Base-by-base conservation (phyloP, 148 eudicot species). In the Pouteria glomerata region DNA sequence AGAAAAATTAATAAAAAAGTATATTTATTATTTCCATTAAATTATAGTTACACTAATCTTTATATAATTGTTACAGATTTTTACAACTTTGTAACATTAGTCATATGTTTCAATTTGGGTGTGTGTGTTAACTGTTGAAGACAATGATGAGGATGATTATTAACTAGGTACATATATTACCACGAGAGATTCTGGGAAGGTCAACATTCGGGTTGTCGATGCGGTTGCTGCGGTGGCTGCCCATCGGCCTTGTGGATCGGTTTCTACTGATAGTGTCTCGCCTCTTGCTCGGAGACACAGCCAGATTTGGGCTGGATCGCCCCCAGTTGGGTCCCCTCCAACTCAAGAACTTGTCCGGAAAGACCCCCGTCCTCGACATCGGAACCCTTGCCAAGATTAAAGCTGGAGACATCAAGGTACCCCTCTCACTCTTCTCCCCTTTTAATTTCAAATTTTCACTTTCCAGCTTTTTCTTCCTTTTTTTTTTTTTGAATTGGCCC, bases 161-260 rank as follows among this genome's bases (percentile, higher is more conserved):
- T 13, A 48, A 44, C 62, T 48, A 89, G 94, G 94, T 87, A 50
- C 94, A 89, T 39, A 70, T 89, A 47, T 75, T 89, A 58, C 94
- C 94, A 12, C 76, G 88, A 73, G 91, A 89, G 73, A 89, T 89
- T 90, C 76, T 89, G 3, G 94, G 94, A 57, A 77, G 78, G 74
- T 89, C 94, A 63, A 89, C 94, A 57, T 89, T 89, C 27, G 94
- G 94, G 71, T 70, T 89, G 70, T 89, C 94, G 45, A 89, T 87
- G 89, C 83, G 85, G 89, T 75, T 89, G 73, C 84, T 89, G 48
- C 83, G 83, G 85, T 89, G 94, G 91, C 65, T 89, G 29, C 94
- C 89, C 72, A 83, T 89, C 62, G 33, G 74, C 45, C 74, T 89
- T 42, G 94, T 89, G 48, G 94, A 89, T 69, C 48, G 68, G 34